A percentile compares a stretch with the other conserved stretches of the same genome.
Evolutionary conservation across 495 filamentous ascomycete species (phyloP).

Genomic region (Thozetella sp.): DNA sequence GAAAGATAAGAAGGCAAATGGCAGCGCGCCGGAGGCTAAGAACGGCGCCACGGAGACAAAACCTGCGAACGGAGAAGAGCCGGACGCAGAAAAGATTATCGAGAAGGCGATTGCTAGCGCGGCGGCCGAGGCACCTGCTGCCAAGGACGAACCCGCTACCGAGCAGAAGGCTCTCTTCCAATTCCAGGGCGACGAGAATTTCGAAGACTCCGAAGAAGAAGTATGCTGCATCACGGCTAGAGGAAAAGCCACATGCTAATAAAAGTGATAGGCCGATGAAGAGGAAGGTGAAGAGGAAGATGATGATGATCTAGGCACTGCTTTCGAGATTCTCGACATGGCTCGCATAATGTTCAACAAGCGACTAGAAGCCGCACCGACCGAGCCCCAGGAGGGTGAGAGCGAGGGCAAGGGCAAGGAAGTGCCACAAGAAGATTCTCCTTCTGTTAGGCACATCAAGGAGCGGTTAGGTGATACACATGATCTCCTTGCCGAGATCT

Average conservation of each 20-base stretch:
- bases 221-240: slow-evolving; percentile 29
- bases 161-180: slow-evolving; percentile 79
- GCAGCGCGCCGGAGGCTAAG: slow-evolving; percentile 22
- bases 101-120: slow-evolving; percentile 47
- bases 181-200: slow-evolving; percentile 93
- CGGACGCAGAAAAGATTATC: slow-evolving; percentile 50
- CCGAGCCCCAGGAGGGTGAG: slow-evolving; percentile 29
- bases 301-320: slow-evolving; percentile 87
- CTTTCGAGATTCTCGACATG: slow-evolving; percentile 90
- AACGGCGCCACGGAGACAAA: slow-evolving; percentile 15
- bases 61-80: slow-evolving; percentile 21
- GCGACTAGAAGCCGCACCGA: slow-evolving; percentile 41
- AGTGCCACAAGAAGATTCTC: slow-evolving; percentile 38
- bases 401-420: slow-evolving; percentile 57
- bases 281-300: slow-evolving; percentile 67
- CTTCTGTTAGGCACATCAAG: slow-evolving; percentile 63
- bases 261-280: slow-evolving; percentile 33
- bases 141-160: slow-evolving; percentile 24
- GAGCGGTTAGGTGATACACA: slow-evolving; percentile 89
- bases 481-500: slow-evolving; percentile 91
- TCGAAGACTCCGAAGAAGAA: slow-evolving; percentile 75
- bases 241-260: background rate
- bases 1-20: slow-evolving; percentile 15
- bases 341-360: slow-evolving; percentile 77
- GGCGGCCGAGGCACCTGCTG: slow-evolving; percentile 38